These are phyloP conservation scores for Apophysomyces ossiformis DNA, from an alignment of 371 early-diverging fungal genomes.

Conservation along the genomic window DNA sequence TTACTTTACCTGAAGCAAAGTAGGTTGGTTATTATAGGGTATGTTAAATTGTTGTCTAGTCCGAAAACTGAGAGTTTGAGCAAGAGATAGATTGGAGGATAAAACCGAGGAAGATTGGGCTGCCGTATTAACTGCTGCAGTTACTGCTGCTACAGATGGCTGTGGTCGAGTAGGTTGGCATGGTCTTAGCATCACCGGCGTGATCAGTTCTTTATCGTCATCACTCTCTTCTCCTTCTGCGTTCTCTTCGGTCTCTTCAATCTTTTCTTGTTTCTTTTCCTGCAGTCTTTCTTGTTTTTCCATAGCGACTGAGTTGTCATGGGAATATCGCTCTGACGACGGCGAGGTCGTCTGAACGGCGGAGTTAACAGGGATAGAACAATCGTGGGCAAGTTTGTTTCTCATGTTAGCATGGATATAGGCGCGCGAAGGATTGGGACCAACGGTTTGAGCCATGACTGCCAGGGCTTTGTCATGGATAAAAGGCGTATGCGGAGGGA, in stretches of 20 bases:
- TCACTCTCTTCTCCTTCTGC: not conserved
- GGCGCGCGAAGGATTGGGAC: slow-evolving; percentile 43
- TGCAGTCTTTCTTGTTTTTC: not conserved
- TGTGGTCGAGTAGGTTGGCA: not conserved
- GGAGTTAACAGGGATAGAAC: not conserved
- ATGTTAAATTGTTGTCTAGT: slow-evolving; percentile 28
- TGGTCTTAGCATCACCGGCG: slow-evolving; percentile 7
- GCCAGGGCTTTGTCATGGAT: slow-evolving; percentile 47
- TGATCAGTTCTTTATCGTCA: slow-evolving; percentile 7
- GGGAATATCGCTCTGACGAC: not conserved
- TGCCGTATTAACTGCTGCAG: too few relatives aligned
- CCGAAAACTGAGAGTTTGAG: slow-evolving; percentile 33
- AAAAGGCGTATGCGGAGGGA: slow-evolving; percentile 51
- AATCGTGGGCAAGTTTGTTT: slow-evolving; percentile 28
- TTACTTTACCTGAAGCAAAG: slow-evolving; percentile 33
- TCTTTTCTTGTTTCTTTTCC: not conserved
- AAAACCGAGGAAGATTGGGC: not conserved
- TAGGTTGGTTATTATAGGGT: slow-evolving; percentile 35
- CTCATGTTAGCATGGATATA: slow-evolving; percentile 49
- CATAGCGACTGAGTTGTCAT: not conserved
- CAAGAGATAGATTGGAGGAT: slow-evolving; percentile 32
- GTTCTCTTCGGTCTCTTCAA: not conserved
- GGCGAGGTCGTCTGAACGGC: not conserved
- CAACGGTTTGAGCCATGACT: slow-evolving; percentile 43
- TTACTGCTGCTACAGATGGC: too few relatives aligned